These are phyloP conservation scores for Solanum neorickii DNA, from an alignment of 257 asterid genomes.

Conservation along the genomic window DNA sequence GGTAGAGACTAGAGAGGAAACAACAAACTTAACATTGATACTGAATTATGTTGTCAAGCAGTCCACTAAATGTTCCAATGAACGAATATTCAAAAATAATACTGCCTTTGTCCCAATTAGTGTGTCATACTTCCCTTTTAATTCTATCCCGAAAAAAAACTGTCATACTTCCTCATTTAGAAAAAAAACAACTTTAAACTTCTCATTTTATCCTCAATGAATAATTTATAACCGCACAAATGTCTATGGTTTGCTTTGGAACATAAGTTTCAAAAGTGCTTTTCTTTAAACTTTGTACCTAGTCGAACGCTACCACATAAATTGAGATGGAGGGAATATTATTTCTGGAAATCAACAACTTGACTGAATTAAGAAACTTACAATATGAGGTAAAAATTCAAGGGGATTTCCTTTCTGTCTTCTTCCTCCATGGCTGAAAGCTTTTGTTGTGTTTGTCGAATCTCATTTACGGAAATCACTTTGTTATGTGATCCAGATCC, in stretches of 20 bases:
- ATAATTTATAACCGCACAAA: neutral
- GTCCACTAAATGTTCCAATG: neutral
- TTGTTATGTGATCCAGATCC: conserved; percentile 43
- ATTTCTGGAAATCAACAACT: neutral
- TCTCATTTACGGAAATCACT: conserved; percentile 45
- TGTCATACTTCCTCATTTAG: neutral
- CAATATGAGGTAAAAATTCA: conserved; percentile 91
- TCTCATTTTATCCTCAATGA: neutral
- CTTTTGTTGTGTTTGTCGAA: conserved; percentile 55
- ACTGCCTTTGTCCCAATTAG: neutral
- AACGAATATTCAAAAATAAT: neutral
- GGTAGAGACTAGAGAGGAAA: neutral
- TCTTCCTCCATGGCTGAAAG: conserved; percentile 75
- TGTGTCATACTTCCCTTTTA: neutral
- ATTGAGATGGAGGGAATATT: neutral
- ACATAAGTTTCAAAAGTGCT: neutral
- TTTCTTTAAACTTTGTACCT: neutral
- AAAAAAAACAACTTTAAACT: neutral
- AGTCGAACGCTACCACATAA: neutral
- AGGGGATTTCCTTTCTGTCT: conserved; percentile 55
- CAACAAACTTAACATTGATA: neutral
- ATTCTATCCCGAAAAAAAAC: neutral
- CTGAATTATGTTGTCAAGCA: neutral
- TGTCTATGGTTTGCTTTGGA: neutral
- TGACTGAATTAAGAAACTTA: conserved; percentile 27